phyloP scores from a whole-genome alignment of 805 yeast species.

The Huiozyma sinensis region DNA sequence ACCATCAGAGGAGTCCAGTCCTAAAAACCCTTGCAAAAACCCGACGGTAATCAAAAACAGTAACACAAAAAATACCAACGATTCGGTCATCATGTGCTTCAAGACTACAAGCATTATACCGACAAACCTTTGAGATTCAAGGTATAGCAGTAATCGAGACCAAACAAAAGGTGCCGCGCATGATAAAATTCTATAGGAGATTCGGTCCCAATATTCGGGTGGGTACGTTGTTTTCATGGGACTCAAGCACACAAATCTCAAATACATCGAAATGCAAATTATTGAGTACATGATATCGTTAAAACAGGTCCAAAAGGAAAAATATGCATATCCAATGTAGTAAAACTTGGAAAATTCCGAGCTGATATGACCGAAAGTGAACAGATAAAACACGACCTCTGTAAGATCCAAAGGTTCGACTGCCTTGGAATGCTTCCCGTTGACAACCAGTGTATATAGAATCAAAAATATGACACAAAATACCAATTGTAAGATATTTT shows the following conservation, averaged over 20 bases:
- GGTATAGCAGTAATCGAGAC: slow-evolving; percentile 62
- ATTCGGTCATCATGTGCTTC: slow-evolving; percentile 79
- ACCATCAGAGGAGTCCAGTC: slow-evolving; percentile 83
- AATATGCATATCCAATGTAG: slow-evolving; percentile 61
- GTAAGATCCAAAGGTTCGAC: slow-evolving; percentile 31
- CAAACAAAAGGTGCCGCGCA: slow-evolving; percentile 83
- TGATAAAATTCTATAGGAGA: slow-evolving; percentile 60
- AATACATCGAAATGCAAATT: slow-evolving; percentile 40
- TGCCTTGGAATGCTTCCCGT: slow-evolving; percentile 35
- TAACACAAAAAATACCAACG: slow-evolving; percentile 69
- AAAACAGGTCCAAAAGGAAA: slow-evolving; percentile 72
- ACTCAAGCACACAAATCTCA: slow-evolving; percentile 36
- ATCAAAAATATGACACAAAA: slow-evolving; percentile 54
- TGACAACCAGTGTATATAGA: slow-evolving; percentile 54
- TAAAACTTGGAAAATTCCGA: slow-evolving; percentile 66
- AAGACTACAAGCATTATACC: slow-evolving; percentile 84
- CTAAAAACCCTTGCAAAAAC: slow-evolving; percentile 77
- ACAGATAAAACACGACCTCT: slow-evolving; percentile 51
- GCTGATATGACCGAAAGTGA: slow-evolving; percentile 53
- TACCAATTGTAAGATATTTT: slow-evolving; percentile 58
- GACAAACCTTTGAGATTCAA: slow-evolving; percentile 71
- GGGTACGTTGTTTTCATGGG: slow-evolving; percentile 19
- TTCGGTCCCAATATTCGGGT: slow-evolving; percentile 35
- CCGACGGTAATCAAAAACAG: slow-evolving; percentile 63
- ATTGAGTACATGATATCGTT: slow-evolving; percentile 59